phyloP scores from a whole-genome alignment of 441 rosid genomes.

The Viola pubescens region DNA sequence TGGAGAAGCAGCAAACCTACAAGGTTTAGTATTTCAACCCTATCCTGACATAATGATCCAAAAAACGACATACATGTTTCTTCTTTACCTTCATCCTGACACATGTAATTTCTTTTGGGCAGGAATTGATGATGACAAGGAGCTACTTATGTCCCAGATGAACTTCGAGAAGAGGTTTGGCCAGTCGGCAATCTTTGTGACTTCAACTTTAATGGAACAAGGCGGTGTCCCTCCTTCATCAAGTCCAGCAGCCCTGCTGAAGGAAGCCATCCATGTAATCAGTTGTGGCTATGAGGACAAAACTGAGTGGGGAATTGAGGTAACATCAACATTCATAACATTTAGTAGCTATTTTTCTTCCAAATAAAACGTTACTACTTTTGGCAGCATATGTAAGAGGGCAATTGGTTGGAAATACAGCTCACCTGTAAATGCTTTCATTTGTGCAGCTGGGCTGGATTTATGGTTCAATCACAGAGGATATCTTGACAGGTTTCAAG shows the following conservation, averaged over 20 bases:
- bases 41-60: not conserved
- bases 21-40: slow-evolving; percentile 35
- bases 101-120: not conserved
- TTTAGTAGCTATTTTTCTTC: too few relatives aligned
- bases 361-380: not conserved
- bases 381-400: not conserved
- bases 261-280: slow-evolving; percentile 95
- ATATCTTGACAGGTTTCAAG: slow-evolving; percentile 89
- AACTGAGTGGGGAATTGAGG: slow-evolving; percentile 96
- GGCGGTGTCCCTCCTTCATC: slow-evolving; percentile 84
- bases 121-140: slow-evolving; percentile 71
- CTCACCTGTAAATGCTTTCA: slow-evolving; percentile 14
- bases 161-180: slow-evolving; percentile 92
- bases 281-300: slow-evolving; percentile 95
- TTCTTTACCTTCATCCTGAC: slow-evolving; percentile 13
- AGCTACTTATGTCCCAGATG: slow-evolving; percentile 66
- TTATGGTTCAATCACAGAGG: slow-evolving; percentile 94
- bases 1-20: slow-evolving; percentile 41
- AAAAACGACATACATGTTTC: slow-evolving; percentile 12
- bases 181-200: slow-evolving; percentile 72
- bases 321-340: slow-evolving; percentile 12
- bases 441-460: slow-evolving; percentile 81
- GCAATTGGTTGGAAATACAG: slow-evolving; percentile 8
- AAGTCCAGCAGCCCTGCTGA: slow-evolving; percentile 65
- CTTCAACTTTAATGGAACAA: slow-evolving; percentile 79